These are phyloP conservation scores for Conidiobolus incongruus DNA, from an alignment of 371 early-diverging fungal genomes.

Conservation along the genomic window DNA sequence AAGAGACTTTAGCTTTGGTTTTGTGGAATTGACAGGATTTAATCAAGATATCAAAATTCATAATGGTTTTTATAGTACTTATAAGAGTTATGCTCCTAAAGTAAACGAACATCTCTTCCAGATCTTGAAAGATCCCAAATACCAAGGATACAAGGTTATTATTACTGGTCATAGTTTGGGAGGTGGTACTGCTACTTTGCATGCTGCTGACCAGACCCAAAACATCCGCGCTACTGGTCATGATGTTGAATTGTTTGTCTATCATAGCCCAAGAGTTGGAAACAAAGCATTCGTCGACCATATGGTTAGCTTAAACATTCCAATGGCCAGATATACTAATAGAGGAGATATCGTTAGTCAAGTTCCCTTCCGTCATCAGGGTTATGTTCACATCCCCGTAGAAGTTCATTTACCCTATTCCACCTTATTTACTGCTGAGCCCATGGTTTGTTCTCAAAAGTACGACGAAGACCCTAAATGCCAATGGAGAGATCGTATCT, in stretches of 20 bases:
- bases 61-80: not conserved
- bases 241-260: not conserved
- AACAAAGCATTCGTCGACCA: not conserved
- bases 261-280: not conserved
- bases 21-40: not conserved
- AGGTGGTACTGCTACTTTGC: not conserved
- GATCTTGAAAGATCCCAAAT: not conserved
- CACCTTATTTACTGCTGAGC: not conserved
- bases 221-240: no score
- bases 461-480: conserved; percentile 3
- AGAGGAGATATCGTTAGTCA: not conserved
- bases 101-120: no score
- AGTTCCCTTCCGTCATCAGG: not conserved
- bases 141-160: not conserved
- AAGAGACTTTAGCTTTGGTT: not conserved
- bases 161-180: not conserved
- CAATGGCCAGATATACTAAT: conserved; percentile 1
- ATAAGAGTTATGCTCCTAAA: not conserved
- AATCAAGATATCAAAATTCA: not conserved
- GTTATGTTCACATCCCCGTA: not conserved
- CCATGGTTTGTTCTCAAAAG: not conserved
- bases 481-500: not conserved
- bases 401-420: not conserved
- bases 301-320: not conserved
- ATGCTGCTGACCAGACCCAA: not conserved